Evolutionary conservation across 306 rosid species (phyloP), one percentile per base, ranked within the genome.

Genomic region (Lathyrus aphaca): DNA sequence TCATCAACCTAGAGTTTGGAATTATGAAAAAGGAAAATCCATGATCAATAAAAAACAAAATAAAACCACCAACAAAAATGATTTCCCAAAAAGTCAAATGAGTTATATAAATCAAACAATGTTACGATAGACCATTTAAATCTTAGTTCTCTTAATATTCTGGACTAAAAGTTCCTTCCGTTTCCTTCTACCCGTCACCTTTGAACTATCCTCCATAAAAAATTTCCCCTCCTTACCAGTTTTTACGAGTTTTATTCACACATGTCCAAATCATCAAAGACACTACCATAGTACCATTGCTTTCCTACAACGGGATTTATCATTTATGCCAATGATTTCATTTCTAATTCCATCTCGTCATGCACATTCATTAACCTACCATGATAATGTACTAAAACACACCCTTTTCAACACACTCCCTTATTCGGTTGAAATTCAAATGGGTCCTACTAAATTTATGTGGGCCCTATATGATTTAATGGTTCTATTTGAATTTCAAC

Each of bases 51-150:
- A 18, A 6, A 39, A 66, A 5, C 37, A 61, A 72, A 46, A 58
- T 44, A 37, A 70, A 40, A 50, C n/a, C n/a, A 60, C 15, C 27
- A 63, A 63, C 37, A 19, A 17, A 18, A 18, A 62, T 62, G 11
- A 49, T 62, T 39, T 12, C 35, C 6, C 1, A 62, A 0, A 0
- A 19, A 40, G 35, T 40, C 12, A 63, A 6, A 63, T 12, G 6
- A 19, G 49, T 30, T 18, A 63, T 35, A 63, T 40, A 40, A n/a
- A 63, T 40, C 4, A 13, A 63, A 19, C 0, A 1, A 21, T 40
- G 8, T 3, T 8, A 40, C 10, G 45, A 32, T 0, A 60, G 46
- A 35, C 15, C 29, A 16, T 60, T 60, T 37, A 39, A 40, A 63
- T 40, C 50, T 19, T 19, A 40, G 50, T 9, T 40, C 18, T 40